Base-by-base conservation (phyloP, 129 eudicot genomes). In the Apium graveolens region DNA sequence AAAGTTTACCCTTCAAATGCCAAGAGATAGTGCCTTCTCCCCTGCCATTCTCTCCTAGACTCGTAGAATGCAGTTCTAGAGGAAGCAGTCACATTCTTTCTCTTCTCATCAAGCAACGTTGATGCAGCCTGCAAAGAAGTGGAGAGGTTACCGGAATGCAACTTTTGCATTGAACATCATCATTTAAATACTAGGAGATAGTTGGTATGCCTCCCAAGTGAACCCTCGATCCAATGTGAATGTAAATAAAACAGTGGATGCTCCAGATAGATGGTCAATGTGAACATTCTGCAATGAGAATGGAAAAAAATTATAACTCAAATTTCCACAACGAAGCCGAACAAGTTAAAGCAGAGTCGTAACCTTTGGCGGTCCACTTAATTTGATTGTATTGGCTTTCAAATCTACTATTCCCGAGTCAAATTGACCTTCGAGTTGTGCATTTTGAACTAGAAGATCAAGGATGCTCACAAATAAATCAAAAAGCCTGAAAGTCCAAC, bases 1-100 rank as follows among this genome's bases (percentile, higher is more conserved):
- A 74, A 48, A 78, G 43, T 68, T 84, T 92, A 92, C 99, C 92
- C 88, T 88, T 95, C 94, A 82, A 88, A 76, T 70, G 99, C 99
- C 80, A 92, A 86, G 62, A 95, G 87, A 34, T 78, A 89, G 81
- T 95, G 99, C 70, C 97, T 88, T 81, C 87, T 95, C 79, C 98
- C 98, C 82, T 90, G 81, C 98, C 98, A 95, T 83, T 95, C 98
- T 83, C 99, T 87, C 86, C 85, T 95, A 41, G 99, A 95, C 83
- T 95, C 99, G 70, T 90, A 95, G 76, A 95, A 95, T 57, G 97
- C 99, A 76, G 79, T 89, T 77, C 74, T 81, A 73, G 90, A 78
- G 68, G 92, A 95, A 62, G 83, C 87, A 87, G 88, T 74, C 46
- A 45, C 88, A 51, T 89, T 96, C 68, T 87, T 90, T 81, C 84